Base-by-base conservation (phyloP, 306 rosid species). In the Lablab purpureus region DNA sequence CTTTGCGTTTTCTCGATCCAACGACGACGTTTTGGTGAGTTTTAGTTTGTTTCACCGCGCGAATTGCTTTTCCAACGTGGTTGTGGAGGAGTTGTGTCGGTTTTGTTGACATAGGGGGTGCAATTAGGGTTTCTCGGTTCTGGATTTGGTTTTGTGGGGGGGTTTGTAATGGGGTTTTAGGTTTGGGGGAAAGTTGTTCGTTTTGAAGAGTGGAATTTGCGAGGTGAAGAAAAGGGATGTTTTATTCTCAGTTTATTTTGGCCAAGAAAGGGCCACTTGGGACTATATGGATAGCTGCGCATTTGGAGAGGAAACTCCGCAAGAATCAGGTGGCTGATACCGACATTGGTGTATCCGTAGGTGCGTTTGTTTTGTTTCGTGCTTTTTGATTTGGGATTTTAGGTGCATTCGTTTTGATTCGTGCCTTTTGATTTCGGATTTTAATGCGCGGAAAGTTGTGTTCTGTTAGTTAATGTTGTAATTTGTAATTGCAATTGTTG, bases 231-330 rank as follows among this genome's bases (percentile, higher is more conserved):
- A 69, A 55, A 87, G 78, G 78, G 25, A 95, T 96, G 99, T 96
- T 96, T 86, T 96, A 96, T 85, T 96, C 99, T 77, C 99, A 96
- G 88, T 96, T 96, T 76, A 96, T 96, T 71, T 89, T 96, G 93
- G 99, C 99, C 67, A 96, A 96, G 85, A 96, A 96, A 82, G 99
- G 99, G 28, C 99, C 99, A 1, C 93, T 96, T 37, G 99, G 99
- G 87, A 96, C 99, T 1, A 93, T 96, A 90, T 96, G 99, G 99
- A 96, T 96, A 76, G 99, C 99, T 9, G 99, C 99, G 4, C 99
- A 96, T 88, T 89, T 96, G 85, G 99, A 96, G 91, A 86, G 99
- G 90, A 96, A 96, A 91, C 94, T 96, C 67, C 87, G 99, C 3
- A 96, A 96, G 88, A 96, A 96, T 84, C 98, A 96, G 90, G 99